These are phyloP conservation scores for Gossypium schwendimanii DNA, from an alignment of 441 rosid species.

Conservation along the genomic window DNA sequence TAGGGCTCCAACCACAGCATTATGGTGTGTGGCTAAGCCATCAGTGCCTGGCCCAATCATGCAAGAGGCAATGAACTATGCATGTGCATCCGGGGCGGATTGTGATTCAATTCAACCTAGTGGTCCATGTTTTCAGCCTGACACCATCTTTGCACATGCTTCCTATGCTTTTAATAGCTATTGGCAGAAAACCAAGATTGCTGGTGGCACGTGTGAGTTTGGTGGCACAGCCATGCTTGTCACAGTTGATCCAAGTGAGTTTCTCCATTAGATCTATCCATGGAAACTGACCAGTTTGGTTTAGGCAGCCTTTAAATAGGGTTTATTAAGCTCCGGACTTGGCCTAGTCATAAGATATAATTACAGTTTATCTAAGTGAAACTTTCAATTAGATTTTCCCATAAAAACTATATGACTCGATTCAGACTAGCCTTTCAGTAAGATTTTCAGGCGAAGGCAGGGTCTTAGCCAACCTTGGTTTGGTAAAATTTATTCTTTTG, in stretches of 20 bases:
- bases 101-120: slow-evolving; percentile 58
- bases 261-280: neutral
- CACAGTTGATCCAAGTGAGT: slow-evolving; percentile 81
- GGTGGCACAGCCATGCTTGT: slow-evolving; percentile 90
- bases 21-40: slow-evolving; percentile 93
- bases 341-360: too few species aligned
- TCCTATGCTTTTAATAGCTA: slow-evolving; percentile 88
- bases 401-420: too few species aligned
- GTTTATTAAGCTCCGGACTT: too few species aligned
- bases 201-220: slow-evolving; percentile 78
- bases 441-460: too few species aligned
- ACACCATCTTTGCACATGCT: slow-evolving; percentile 69
- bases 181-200: slow-evolving; percentile 66
- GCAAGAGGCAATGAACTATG: slow-evolving; percentile 83
- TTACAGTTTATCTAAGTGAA: too few species aligned
- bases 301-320: too few species aligned
- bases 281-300: too few species aligned
- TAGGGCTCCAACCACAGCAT: slow-evolving; percentile 30
- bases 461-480: too few species aligned
- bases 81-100: slow-evolving; percentile 82
- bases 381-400: too few species aligned
- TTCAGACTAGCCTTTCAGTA: too few species aligned
- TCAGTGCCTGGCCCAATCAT: slow-evolving; percentile 85
- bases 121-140: slow-evolving; percentile 70
- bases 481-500: too few species aligned